Evolutionary conservation across 1,284 basidiomycete species (phyloP), one percentile per base, ranked within the genome.

Genomic region (Cyathus pygmaeus): DNA sequence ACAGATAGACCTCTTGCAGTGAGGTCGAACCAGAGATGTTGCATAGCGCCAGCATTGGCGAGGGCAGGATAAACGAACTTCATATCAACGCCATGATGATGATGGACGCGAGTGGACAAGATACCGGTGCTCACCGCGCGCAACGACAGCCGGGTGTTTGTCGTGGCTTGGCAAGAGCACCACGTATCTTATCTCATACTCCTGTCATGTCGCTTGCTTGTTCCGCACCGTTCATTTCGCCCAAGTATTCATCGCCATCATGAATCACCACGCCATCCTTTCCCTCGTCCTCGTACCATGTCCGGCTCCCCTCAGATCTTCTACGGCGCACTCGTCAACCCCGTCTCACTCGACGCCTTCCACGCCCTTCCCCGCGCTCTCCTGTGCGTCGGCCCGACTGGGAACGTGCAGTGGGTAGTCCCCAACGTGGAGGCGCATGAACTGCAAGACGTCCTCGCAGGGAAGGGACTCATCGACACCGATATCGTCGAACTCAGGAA

Each of bases 341-440:
- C 93, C 1, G 69, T 80, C n/a, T 83, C 82, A 11, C 80, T 89
- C 15, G 81, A 81, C 0, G 65, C 79, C 51, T 89, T 89, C 68
- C 79, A 84, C 57, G 83, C 87, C 41, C 78, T 87, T 33, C 84
- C 88, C 2, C 75, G 76, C 26, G 86, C 87, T 61, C 79, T 94
- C 24, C 71, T 96, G 21, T 85, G 82, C 21, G 87, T 95, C 24
- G 81, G 78, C 52, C 46, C 75, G 3, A 70, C 81, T 1, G 94
- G 94, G 2, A 78, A 83, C 51, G 90, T 95, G 50, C 83, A 85
- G 29, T 94, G 91, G 89, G 76, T 93, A 53, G 85, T 87, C 54
- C 75, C 83, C 51, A 80, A 90, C 65, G 85, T 92, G 19, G 73
- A 76, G 39, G 70, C 79, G 6, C 73, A 82, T 54, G 65, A 70